Evolutionary conservation across 2,329 filamentous ascomycete species (phyloP), one percentile per base, ranked within the genome.

Genomic region (Fusarium sp.): DNA sequence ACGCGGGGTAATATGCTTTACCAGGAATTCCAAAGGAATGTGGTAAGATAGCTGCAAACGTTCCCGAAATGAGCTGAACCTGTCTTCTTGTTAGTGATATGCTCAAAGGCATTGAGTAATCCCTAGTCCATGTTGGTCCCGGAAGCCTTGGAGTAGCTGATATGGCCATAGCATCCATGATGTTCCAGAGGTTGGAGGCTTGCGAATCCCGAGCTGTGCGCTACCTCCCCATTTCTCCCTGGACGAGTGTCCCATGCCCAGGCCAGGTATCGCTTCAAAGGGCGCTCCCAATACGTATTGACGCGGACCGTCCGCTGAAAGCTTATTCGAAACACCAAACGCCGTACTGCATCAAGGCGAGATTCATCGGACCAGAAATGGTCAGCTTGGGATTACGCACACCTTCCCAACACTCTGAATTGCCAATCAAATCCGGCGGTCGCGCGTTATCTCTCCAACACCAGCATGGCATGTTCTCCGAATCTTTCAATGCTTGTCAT

Each of bases 1-100:
- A 76, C 69, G 63, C 68, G 60, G 72, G 71, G 65, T 50, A 56
- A 59, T 76, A 72, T 74, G 78, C 74, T 77, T 76, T 79, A 79
- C 76, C 78, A 75, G 72, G 69, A 73, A 80, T 80, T 79, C 77
- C 76, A 69, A 80, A 79, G 78, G 78, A 80, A 78, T 75, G 78
- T 80, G 77, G 76, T 78, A 76, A 76, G 76, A 76, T 77, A 76
- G 75, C 75, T 77, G 72, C 54, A 77, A 78, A 78, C 76, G 77
- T 79, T 81, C 76, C 78, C 72, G 75, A 80, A 81, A 80, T 78
- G 74, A 81, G 78, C 74, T 78, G 76, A 81, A 81, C 79, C 79
- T 81, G 52, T 24, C 4, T 17, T n/a, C 38, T 24, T 26, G 65
- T 79, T 68, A 80, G 76, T 57, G 59, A 44, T 56, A 18, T 55